Evolutionary conservation across 495 filamentous ascomycete genomes (phyloP).

Genomic region (Lichenothelia convexa): DNA sequence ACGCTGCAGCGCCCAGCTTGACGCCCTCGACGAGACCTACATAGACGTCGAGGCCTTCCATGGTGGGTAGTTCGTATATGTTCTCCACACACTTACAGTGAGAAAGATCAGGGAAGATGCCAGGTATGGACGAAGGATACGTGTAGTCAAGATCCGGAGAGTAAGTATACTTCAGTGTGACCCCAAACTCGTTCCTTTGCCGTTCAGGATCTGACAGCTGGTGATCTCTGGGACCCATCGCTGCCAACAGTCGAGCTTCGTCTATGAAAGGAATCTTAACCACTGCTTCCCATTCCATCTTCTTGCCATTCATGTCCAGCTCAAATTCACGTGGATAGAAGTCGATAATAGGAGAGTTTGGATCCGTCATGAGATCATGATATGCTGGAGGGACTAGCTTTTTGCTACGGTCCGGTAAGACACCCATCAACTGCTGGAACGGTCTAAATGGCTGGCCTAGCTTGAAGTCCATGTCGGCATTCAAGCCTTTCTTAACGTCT

Average conservation of each 20-base stretch:
- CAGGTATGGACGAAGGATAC: slow-evolving; percentile 72
- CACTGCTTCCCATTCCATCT: slow-evolving; percentile 99
- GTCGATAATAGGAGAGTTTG: slow-evolving; percentile 87
- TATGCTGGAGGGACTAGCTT: slow-evolving; percentile 81
- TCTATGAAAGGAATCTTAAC: slow-evolving; percentile 99
- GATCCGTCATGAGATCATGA: slow-evolving; percentile 78
- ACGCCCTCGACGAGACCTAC: slow-evolving; percentile 77
- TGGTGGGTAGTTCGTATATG: slow-evolving; percentile 79
- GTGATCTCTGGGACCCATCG: slow-evolving; percentile 69
- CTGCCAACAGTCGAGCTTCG: slow-evolving; percentile 60
- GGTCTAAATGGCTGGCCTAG: slow-evolving; percentile 88
- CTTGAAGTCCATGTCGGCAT: slow-evolving; percentile 76
- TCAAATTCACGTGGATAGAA: slow-evolving; percentile 98
- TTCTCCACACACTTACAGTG: slow-evolving; percentile 87
- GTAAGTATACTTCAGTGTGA: slow-evolving; percentile 82
- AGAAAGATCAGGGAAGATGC: slow-evolving; percentile 76
- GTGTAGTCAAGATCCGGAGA: slow-evolving; percentile 52
- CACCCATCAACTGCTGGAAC: slow-evolving; percentile 95
- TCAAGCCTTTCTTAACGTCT: slow-evolving; percentile 79
- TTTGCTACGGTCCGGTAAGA: slow-evolving; percentile 91
- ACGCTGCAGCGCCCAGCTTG: slow-evolving; percentile 55
- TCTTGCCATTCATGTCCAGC: slow-evolving; percentile 98
- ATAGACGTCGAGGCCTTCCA: slow-evolving; percentile 76
- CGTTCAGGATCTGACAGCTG: slow-evolving; percentile 59
- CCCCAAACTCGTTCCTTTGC: slow-evolving; percentile 74